Conservation (phyloP, 345 rosid species). For the Hypericum androsaemum region DNA sequence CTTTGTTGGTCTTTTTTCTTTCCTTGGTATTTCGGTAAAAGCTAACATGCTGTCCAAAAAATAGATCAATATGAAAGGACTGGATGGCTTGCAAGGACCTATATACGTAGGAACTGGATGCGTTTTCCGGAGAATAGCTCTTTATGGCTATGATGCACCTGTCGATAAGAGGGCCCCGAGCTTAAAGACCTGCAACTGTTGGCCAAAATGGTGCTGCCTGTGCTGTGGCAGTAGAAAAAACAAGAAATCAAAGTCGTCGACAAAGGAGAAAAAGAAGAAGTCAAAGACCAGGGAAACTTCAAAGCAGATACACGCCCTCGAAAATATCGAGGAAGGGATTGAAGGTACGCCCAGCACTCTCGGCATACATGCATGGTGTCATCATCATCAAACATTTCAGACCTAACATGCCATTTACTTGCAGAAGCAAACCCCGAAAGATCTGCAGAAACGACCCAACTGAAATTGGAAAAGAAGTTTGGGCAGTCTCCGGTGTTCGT, state of each 20-base stretch:
- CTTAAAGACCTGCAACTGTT: slow-evolving; percentile 76
- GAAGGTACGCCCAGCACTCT: slow-evolving; percentile 34
- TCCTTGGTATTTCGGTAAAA: neutral
- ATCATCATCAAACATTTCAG: too few relatives aligned
- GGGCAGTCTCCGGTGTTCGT: slow-evolving; percentile 95
- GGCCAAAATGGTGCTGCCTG: slow-evolving; percentile 87
- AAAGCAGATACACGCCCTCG: slow-evolving; percentile 85
- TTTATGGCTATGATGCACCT: slow-evolving; percentile 90
- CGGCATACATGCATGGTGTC: neutral
- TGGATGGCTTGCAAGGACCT: slow-evolving; percentile 98
- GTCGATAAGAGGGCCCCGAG: slow-evolving; percentile 78
- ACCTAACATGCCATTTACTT: neutral
- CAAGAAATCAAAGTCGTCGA: slow-evolving; percentile 49
- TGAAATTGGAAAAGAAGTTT: slow-evolving; percentile 81
- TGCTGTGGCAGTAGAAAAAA: slow-evolving; percentile 70
- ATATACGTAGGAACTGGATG: slow-evolving; percentile 97
- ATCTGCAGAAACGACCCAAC: slow-evolving; percentile 41
- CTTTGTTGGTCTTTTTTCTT: slow-evolving; percentile 2
- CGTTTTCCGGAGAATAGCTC: slow-evolving; percentile 90
- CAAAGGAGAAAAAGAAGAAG: slow-evolving; percentile 54
- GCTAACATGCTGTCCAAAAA: slow-evolving; percentile 10
- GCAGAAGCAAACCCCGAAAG: slow-evolving; percentile 41
- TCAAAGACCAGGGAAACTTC: slow-evolving; percentile 61
- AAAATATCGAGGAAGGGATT: slow-evolving; percentile 64
- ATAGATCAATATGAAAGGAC: slow-evolving; percentile 98